Evolutionary conservation across 2,329 filamentous ascomycete species (phyloP).

Genomic region (Fusarium sp.): DNA sequence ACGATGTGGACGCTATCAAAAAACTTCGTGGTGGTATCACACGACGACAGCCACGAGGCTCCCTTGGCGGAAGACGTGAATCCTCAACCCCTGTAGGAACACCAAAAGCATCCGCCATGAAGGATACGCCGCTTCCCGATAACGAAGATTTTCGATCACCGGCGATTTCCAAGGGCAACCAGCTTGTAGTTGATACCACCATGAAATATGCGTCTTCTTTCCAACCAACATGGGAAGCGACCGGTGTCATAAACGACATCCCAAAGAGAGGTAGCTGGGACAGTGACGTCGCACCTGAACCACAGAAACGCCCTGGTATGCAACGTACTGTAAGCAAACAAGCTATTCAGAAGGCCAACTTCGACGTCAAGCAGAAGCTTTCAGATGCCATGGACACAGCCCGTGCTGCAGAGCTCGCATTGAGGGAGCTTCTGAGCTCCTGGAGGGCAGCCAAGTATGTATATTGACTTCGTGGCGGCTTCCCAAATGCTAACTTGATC

Average conservation of each 20-base stretch:
- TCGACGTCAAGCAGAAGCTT: constrained; percentile 73
- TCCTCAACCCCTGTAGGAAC: constrained; percentile 70
- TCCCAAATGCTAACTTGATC: constrained; percentile 28
- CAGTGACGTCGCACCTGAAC: constrained; percentile 54
- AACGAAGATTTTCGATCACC: constrained; percentile 55
- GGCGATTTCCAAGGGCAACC: constrained; percentile 58
- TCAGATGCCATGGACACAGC: constrained; percentile 83
- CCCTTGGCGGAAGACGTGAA: constrained; percentile 68
- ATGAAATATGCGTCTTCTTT: constrained; percentile 66
- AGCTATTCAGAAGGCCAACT: constrained; percentile 69
- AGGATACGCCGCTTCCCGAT: constrained; percentile 58
- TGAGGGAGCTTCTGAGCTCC: constrained; percentile 85
- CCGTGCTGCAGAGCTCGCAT: constrained; percentile 84
- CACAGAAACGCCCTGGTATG: constrained; percentile 53
- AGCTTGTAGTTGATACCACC: constrained; percentile 61
- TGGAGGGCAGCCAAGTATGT: constrained; percentile 85
- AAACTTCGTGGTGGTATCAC: constrained; percentile 89
- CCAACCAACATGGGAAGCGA: constrained; percentile 79
- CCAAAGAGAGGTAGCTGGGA: constrained; percentile 58
- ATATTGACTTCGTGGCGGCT: constrained; percentile 1
- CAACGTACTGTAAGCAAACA: constrained; percentile 65
- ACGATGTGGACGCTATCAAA: constrained; percentile 90
- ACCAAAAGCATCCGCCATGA: constrained; percentile 59
- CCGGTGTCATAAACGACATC: constrained; percentile 83
- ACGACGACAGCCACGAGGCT: constrained; percentile 81